Evolutionary conservation across 2,329 filamentous ascomycete genomes (phyloP), one percentile per base, ranked within the genome.

Genomic region (Lachnellula willkommii): DNA sequence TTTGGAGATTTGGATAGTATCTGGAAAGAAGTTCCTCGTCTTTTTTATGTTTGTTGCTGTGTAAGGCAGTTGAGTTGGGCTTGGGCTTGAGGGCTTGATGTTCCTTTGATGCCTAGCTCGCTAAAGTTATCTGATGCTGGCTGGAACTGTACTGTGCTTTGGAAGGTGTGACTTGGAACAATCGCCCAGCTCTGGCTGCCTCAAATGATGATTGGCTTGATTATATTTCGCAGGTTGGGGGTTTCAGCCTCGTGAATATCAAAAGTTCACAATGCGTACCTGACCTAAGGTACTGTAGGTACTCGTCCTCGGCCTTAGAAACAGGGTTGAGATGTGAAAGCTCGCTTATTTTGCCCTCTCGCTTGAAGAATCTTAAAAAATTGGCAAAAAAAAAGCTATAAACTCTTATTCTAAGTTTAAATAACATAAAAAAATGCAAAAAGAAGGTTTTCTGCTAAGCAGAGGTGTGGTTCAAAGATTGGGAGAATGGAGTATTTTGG

Each of bases 401-500:
- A 45, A 2, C 20, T 20, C 20, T 20, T 2, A 52, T 55, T 49
- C 20, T 14, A 47, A 20, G 43, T 24, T 20, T 20, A 42, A 42
- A 49, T 28, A 28, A 14, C 11, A 26, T 8, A 28, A 59, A 35
- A 45, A 45, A 48, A 20, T 28, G 36, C 46, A 28, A 43, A 48
- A 37, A 40, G 37, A 35, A 14, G 11, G 17, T 22, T 40, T 39
- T 65, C 65, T 66, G 66, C 51, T 59, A 24, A 60, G 56, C 65
- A 66, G 65, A 66, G 47, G 50, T 47, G 51, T 47, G 60, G 67
- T 77, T 72, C 77, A 79, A 79, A 79, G 75, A 79, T 79, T 78
- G 59, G 63, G 56, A 65, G 72, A 78, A 72, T 72, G 77, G 76
- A 78, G 76, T 78, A 70, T 74, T 65, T 67, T 78, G 75, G 76